phyloP scores from a whole-genome alignment of 495 filamentous ascomycete genomes.

The Chaetomium cochliodes region DNA sequence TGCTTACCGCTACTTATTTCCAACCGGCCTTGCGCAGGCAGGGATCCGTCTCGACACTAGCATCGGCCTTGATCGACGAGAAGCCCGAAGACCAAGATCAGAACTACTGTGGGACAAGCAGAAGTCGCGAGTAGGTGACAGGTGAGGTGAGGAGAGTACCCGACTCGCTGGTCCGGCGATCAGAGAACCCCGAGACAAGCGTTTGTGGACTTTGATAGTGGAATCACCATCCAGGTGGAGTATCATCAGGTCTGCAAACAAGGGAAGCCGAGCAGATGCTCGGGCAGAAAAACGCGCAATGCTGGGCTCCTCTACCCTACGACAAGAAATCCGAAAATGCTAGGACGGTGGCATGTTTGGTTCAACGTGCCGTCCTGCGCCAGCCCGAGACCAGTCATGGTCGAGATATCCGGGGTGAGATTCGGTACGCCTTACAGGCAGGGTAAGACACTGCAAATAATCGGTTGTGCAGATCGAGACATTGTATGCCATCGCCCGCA shows the following conservation, averaged over 20 bases:
- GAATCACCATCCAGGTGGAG: too few species aligned
- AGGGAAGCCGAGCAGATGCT: too few species aligned
- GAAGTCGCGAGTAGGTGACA: not conserved
- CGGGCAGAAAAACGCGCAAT: not conserved
- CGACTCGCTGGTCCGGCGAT: not conserved
- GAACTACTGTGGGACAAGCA: not conserved
- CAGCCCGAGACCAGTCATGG: constrained; percentile 10
- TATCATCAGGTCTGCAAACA: too few species aligned
- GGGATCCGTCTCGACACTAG: not conserved
- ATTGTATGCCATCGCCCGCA: constrained; percentile 33
- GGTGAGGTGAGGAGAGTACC: not conserved
- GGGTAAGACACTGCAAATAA: constrained; percentile 18
- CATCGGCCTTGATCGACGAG: not conserved
- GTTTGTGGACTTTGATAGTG: too few species aligned
- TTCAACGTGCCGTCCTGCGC: constrained; percentile 2
- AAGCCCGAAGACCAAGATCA: not conserved
- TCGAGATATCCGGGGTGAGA: constrained; percentile 28
- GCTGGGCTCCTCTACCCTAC: not conserved
- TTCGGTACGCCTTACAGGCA: constrained; percentile 4
- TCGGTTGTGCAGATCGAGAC: constrained; percentile 33
- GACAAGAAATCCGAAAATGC: constrained; percentile 4
- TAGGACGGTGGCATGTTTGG: constrained; percentile 3
- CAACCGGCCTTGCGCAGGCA: not conserved
- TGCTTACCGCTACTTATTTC: constrained; percentile 20
- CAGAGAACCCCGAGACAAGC: not conserved